Evolutionary conservation across 768 basidiomycete species (phyloP).

Genomic region (Lactifluus hygrophoroides): DNA sequence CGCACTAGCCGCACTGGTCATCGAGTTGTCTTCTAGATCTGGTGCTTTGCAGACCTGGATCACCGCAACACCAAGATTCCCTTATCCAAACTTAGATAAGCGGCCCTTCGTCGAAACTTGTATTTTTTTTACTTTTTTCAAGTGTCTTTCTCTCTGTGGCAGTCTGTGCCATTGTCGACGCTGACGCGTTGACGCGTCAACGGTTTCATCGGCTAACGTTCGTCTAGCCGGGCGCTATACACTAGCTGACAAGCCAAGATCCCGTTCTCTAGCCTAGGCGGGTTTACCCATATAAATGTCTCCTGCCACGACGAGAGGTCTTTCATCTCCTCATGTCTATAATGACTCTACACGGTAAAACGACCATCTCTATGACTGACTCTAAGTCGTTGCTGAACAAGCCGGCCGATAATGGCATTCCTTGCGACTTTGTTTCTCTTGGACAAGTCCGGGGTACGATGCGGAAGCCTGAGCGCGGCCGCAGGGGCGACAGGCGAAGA

Average conservation of each 20-base stretch:
- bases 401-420: neutral
- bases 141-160: neutral
- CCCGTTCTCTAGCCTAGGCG: neutral
- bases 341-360: constrained; percentile 7
- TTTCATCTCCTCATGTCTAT: neutral
- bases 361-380: neutral
- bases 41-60: no score
- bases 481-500: neutral
- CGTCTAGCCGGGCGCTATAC: neutral
- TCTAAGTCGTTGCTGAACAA: neutral
- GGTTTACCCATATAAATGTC: neutral
- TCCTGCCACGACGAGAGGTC: neutral
- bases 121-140: no score
- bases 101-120: no score
- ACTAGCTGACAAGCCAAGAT: neutral
- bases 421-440: neutral
- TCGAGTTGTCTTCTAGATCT: no score
- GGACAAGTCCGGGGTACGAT: neutral
- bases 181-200: no score
- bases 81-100: no score
- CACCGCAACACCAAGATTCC: no score
- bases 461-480: no score
- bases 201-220: neutral
- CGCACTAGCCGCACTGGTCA: no score
- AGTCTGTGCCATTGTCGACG: neutral